These are phyloP conservation scores for Fusarium sp. DNA, from an alignment of 2,329 filamentous ascomycete species.

Conservation along the genomic window DNA sequence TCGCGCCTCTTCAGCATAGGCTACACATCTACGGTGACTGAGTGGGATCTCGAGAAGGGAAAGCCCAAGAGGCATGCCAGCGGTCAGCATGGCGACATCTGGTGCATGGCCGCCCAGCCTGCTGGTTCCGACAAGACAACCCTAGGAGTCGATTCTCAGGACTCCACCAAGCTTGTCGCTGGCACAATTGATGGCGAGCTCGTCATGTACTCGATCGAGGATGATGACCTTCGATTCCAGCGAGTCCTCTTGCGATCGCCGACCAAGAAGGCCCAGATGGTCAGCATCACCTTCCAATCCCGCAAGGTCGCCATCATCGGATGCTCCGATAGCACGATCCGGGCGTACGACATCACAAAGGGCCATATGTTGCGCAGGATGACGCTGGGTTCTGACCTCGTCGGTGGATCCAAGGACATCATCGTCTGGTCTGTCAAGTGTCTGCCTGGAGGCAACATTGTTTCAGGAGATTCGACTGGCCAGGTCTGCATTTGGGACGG, in stretches of 20 bases:
- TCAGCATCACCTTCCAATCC: conserved; percentile 92
- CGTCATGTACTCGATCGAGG: conserved; percentile 86
- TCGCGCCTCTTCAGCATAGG: conserved; percentile 96
- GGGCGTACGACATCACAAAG: conserved; percentile 86
- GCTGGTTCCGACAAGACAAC: conserved; percentile 44
- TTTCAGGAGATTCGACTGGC: conserved; percentile 94
- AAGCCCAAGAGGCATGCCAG: conserved; percentile 84
- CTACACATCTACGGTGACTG: conserved; percentile 90
- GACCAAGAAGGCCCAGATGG: conserved; percentile 86
- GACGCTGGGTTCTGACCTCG: conserved; percentile 83
- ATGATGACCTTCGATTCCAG: conserved; percentile 85
- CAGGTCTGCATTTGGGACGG: conserved; percentile 95
- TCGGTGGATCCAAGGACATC: conserved; percentile 83
- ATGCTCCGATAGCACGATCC: conserved; percentile 96
- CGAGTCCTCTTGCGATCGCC: conserved; percentile 80
- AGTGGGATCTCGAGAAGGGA: conserved; percentile 91
- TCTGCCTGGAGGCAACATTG: conserved; percentile 86
- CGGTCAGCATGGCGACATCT: conserved; percentile 95
- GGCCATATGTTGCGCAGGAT: conserved; percentile 83
- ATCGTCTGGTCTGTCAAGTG: conserved; percentile 95
- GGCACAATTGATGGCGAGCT: conserved; percentile 94
- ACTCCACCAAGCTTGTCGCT: conserved; percentile 75
- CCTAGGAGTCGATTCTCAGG: conserved; percentile 48
- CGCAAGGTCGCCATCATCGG: conserved; percentile 86
- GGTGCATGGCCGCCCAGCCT: conserved; percentile 94